Percentiles rank a stretch among this genome's conserved stretches.
Conservation (phyloP, 1,284 basidiomycete species). For the Polyporus tsugae region DNA sequence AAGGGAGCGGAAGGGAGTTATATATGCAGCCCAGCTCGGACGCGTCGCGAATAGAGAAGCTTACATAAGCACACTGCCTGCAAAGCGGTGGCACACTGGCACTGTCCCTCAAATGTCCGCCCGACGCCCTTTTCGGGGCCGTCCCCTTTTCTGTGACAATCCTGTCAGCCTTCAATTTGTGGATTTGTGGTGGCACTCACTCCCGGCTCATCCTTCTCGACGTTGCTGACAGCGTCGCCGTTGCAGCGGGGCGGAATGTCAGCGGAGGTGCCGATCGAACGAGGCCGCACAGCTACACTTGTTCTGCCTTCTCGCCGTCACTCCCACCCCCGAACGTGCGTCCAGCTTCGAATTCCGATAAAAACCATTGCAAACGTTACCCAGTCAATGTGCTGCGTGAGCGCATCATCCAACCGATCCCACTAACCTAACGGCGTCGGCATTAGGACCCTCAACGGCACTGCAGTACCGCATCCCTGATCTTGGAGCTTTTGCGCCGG, state of each 20-base stretch:
- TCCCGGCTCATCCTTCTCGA: neutral
- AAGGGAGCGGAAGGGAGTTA: conserved; percentile 23
- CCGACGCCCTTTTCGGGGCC: conserved; percentile 1
- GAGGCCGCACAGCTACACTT: neutral
- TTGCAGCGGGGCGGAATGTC: neutral
- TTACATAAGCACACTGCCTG: conserved; percentile 24
- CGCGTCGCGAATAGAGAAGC: conserved; percentile 29
- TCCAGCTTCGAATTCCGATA: conserved; percentile 4
- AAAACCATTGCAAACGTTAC: neutral
- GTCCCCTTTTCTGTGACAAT: neutral
- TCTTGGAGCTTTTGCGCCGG: neutral
- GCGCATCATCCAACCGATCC: conserved; percentile 11
- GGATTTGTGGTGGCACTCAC: neutral
- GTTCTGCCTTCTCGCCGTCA: conserved; percentile 11
- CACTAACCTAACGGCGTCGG: conserved; percentile 16
- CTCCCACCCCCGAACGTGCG: conserved; percentile 20
- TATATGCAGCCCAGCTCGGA: conserved; percentile 25
- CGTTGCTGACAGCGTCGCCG: neutral
- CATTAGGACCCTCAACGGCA: neutral
- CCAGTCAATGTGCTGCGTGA: conserved; percentile 4
- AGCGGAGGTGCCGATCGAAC: neutral
- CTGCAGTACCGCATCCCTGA: conserved; percentile 10
- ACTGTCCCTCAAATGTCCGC: conserved; percentile 14
- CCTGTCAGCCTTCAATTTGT: neutral
- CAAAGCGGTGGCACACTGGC: conserved; percentile 19